These are phyloP conservation scores for Aureobasidium mangrovei DNA, from an alignment of 2,329 filamentous ascomycete genomes.

Conservation along the genomic window DNA sequence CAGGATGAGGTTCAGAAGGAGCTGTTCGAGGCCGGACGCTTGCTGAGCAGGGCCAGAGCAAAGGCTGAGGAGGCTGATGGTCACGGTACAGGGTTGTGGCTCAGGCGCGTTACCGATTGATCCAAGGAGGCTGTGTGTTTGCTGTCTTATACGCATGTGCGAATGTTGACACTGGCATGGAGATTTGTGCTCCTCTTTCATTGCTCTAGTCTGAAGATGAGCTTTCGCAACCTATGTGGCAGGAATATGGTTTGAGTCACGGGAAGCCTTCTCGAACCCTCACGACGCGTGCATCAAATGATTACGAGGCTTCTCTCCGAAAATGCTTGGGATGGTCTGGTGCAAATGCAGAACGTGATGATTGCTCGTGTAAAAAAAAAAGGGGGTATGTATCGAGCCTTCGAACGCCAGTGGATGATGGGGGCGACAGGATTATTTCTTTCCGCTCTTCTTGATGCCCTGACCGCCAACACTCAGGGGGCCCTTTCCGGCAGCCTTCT, in stretches of 20 bases:
- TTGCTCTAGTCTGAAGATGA: no score
- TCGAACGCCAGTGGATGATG: constrained; percentile 1
- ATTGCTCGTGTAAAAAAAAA: background rate
- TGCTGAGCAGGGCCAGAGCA: constrained; percentile 65
- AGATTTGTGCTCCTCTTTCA: no score
- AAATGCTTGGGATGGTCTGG: no score
- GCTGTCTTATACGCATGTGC: background rate
- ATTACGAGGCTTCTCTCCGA: no score
- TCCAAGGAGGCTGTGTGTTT: background rate
- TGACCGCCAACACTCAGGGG: constrained; percentile 75
- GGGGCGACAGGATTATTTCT: constrained; percentile 56
- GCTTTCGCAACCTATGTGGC: no score
- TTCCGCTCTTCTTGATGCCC: constrained; percentile 97
- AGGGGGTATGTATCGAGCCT: constrained; percentile 11
- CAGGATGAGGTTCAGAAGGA: constrained; percentile 65
- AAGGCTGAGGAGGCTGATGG: constrained; percentile 54
- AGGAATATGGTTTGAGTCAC: no score
- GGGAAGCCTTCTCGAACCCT: no score
- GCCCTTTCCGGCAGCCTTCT: constrained; percentile 78
- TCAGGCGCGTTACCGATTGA: constrained; percentile 58
- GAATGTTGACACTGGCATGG: no score
- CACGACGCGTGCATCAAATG: no score
- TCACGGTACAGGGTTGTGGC: constrained; percentile 66
- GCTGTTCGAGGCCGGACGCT: constrained; percentile 70
- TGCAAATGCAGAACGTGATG: background rate